Base-by-base conservation (phyloP, 805 yeast species). In the Zygosaccharomyces siamensis region DNA sequence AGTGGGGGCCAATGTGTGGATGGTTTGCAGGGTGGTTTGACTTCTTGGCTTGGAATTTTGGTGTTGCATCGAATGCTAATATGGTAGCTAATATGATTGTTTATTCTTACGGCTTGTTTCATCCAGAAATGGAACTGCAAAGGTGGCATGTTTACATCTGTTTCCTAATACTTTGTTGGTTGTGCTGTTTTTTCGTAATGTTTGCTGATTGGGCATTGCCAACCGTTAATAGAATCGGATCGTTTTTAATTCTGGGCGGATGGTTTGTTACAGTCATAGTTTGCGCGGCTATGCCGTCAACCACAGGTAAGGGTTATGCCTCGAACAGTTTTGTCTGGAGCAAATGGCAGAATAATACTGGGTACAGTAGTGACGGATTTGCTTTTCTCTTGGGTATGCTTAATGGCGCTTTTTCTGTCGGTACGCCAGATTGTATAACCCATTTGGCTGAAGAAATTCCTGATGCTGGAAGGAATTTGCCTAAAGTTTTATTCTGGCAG, bases 1-100 rank as follows among this genome's bases (percentile, higher is more conserved):
- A 43, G 18, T 43, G 43, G 43, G 50, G 50, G 5, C 46, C 32
- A 3, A 21, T 37, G 7, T 47, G 50, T 26, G 50, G 47, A 7
- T 47, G 50, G 47, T 47, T 43, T 39, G 50, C 47, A 12, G 50
- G 47, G 4, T 47, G 50, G 47, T 26, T 47, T 8, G 42, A 47
- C 20, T 47, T 28, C 26, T 20, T 47, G 8, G 44, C 50, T 4
- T 47, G 50, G 47, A 33, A 21, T 16, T 47, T 47, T 31, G 50
- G 50, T 10, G 40, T 47, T 21, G 38, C 47, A 7, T 46, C 50
- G 8, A 47, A 47, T 31, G 24, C 23, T 16, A 37, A 43, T 6
- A 47, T 43, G 12, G 27, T 47, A 8, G 30, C 47, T 3, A 26
- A 27, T 5, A 47, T 47, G 50, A 24, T 47, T 5, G 39, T 47